Conservation (phyloP, 306 rosid genomes). For the Trifolium repens region DNA sequence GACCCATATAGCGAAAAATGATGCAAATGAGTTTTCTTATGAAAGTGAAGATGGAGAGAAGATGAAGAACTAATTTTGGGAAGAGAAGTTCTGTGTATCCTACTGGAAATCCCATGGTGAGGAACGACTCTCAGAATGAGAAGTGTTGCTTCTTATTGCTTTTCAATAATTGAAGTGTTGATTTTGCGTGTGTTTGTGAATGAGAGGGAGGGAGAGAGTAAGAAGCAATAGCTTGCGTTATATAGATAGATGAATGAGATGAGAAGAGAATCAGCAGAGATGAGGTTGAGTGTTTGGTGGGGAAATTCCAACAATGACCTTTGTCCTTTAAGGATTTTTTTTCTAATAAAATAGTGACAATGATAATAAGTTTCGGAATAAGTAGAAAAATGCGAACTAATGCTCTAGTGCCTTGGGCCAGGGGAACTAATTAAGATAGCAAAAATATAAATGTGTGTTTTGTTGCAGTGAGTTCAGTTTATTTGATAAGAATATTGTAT, state of each 20-base stretch:
- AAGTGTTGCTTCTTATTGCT: too few relatives aligned
- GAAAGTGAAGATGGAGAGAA: conserved; percentile 60
- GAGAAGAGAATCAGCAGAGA: not conserved
- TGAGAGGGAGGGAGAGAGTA: not conserved
- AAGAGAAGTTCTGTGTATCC: conserved; percentile 71
- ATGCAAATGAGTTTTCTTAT: conserved; percentile 56
- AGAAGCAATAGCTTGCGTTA: not conserved
- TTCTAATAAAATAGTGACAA: too few relatives aligned
- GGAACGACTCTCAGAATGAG: not conserved
- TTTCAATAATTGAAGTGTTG: too few relatives aligned
- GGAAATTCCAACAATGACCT: not conserved
- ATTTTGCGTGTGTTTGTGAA: not conserved
- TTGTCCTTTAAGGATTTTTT: not conserved
- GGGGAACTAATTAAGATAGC: too few relatives aligned
- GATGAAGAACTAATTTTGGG: conserved; percentile 65
- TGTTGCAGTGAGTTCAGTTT: too few relatives aligned
- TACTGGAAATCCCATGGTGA: conserved; percentile 70
- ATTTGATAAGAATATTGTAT: too few relatives aligned
- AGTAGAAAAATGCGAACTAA: too few relatives aligned
- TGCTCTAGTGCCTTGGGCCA: too few relatives aligned
- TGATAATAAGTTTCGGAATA: too few relatives aligned
- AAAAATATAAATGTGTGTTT: too few relatives aligned
- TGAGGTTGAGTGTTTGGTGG: not conserved
- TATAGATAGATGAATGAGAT: not conserved
- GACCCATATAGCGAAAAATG: conserved; percentile 58